These are phyloP conservation scores for Microcyclospora tardicrescens DNA, from an alignment of 2,329 filamentous ascomycete genomes.

Conservation along the genomic window DNA sequence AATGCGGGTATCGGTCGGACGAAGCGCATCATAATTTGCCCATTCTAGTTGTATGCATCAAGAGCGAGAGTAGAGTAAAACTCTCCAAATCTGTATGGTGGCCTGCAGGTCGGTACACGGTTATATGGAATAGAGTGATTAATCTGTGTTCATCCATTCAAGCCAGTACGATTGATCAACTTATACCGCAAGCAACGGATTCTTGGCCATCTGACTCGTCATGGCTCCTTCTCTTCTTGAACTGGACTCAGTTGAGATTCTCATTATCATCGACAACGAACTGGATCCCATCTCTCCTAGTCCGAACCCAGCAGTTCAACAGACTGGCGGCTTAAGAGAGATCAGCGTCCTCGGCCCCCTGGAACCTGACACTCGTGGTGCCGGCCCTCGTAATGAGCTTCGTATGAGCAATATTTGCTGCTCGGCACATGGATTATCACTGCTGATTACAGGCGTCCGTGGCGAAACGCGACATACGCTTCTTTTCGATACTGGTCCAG, in stretches of 20 bases:
- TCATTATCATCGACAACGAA: conserved; percentile 18
- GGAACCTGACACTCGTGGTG: conserved; percentile 3
- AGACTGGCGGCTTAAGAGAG: conserved; percentile 13
- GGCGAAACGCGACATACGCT: conserved; percentile 11
- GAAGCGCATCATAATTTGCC: no score
- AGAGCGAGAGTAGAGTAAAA: no score
- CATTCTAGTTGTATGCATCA: no score
- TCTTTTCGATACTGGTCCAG: conserved; percentile 18
- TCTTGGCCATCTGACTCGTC: no score
- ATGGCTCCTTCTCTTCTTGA: conserved; percentile 3
- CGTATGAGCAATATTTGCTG: conserved; percentile 19
- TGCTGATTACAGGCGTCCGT: conserved; percentile 15
- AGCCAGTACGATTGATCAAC: no score
- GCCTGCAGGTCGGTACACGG: no score
- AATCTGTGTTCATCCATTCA: no score
- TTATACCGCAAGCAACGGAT: no score
- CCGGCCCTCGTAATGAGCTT: conserved; percentile 8
- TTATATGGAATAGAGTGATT: no score
- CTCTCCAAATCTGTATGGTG: no score
- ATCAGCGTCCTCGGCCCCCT: conserved; percentile 8
- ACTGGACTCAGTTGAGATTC: conserved; percentile 16
- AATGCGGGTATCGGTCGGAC: no score
- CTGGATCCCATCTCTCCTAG: conserved; percentile 16
- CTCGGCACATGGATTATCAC: conserved; percentile 15
- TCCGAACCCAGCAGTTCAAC: conserved; percentile 10